Evolutionary conservation across 495 filamentous ascomycete genomes (phyloP), one percentile per base, ranked within the genome.

Genomic region (Penicillium longicatenatum): DNA sequence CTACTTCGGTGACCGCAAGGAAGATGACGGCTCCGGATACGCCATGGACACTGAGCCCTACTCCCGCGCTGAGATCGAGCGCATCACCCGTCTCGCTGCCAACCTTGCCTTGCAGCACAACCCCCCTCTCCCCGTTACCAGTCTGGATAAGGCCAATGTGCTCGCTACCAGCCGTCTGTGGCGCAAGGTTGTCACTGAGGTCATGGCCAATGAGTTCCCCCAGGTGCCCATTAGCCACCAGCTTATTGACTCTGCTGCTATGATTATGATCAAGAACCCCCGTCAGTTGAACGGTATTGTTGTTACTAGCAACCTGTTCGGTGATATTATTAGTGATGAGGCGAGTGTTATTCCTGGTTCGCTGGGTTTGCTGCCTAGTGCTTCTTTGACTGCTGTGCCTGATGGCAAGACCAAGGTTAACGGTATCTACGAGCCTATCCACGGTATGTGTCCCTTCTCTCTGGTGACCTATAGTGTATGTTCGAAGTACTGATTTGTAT

Each of bases 211-310:
- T 53, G 94, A 98, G 79, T 98, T 93, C 76, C 94, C 94, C 30
- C 84, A 91, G 70, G 75, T 98, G 20, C 83, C 89, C 24, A 69
- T 95, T 39, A 84, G 84, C 57, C 93, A 97, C 74, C 93, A 98
- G 68, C 81, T 98, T 39, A 97, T 98, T 69, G 94, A 98, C 76
- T 89, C 85, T 54, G 94, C 93, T 19, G 93, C 94, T 51, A 97
- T 98, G 93, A 73, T 97, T 61, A 93, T 98, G 91, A 84, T 98
- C 51, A 97, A 97, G 86, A 90, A 93, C 70, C 94, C 94, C 21
- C 79, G 90, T 21, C 85, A 89, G 50, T 80, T 98, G 47, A 98
- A 98, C 70, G 94, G 94, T 50, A 86, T 98, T 20, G 83, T 98
- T 43, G 86, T 98, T 37, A 96, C 93, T 7, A 93, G 89, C 77